Evolutionary conservation across 345 rosid species (phyloP).

Genomic region (Boechera stricta): DNA sequence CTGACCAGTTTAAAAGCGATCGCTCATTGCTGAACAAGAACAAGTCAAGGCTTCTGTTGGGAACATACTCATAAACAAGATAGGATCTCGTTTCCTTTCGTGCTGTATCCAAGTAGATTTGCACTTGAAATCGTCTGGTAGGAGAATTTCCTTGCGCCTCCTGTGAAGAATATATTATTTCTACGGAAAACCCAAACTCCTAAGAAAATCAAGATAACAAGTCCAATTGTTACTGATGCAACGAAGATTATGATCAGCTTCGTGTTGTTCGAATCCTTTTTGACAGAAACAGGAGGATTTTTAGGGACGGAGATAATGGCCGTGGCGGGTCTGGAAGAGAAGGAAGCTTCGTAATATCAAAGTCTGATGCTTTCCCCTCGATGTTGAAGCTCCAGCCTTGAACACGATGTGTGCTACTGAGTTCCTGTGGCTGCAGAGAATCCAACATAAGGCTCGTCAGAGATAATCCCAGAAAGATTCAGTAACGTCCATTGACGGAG

Average conservation of each 20-base stretch:
- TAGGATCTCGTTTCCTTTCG: slow-evolving; percentile 46
- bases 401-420: slow-evolving; percentile 49
- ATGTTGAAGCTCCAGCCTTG: slow-evolving; percentile 68
- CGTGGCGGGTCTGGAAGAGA: slow-evolving; percentile 42
- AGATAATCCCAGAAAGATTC: slow-evolving; percentile 50
- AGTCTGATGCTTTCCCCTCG: slow-evolving; percentile 51
- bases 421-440: slow-evolving; percentile 58
- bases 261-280: background rate
- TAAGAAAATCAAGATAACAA: background rate
- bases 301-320: slow-evolving; percentile 3
- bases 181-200: background rate
- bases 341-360: slow-evolving; percentile 59
- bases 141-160: slow-evolving; percentile 26
- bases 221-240: background rate
- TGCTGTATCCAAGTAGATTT: slow-evolving; percentile 51
- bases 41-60: slow-evolving; percentile 57
- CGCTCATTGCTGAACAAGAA: slow-evolving; percentile 41
- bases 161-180: background rate
- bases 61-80: slow-evolving; percentile 56
- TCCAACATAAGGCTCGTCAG: slow-evolving; percentile 54
- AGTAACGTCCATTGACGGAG: slow-evolving; percentile 43
- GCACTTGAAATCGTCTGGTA: slow-evolving; percentile 23
- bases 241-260: slow-evolving; percentile 15
- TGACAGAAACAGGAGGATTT: background rate
- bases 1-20: slow-evolving; percentile 36